Evolutionary conservation across 306 rosid species (phyloP), one percentile per base, ranked within the genome.

Genomic region (Mimosa bimucronata): DNA sequence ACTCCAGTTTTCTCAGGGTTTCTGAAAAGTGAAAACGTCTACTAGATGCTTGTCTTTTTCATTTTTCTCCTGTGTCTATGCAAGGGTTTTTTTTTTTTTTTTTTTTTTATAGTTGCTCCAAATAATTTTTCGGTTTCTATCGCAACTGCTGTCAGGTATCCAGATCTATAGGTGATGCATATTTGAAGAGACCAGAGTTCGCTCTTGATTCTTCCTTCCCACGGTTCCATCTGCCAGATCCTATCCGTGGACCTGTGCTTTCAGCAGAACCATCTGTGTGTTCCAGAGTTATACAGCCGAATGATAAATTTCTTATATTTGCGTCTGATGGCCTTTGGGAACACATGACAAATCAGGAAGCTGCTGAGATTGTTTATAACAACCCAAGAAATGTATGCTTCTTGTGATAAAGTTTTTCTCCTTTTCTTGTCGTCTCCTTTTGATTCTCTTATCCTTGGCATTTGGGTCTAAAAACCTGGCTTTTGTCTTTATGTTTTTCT

Each of bases 271-370:
- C 97, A 75, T 88, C 97, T 23, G 2, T 92, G 53, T 84, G 76
- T 76, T 75, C 91, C 52, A 87, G 91, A 89, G 89, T 84, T 75
- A 77, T 92, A 78, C 88, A 81, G 69, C 89, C 89, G 16, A 85
- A 81, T 28, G 97, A 94, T 79, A 88, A 86, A 30, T 94, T 92
- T 76, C 30, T 94, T 31, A 92, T 94, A 75, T 94, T 92, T 82
- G 98, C 98, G 71, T 94, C 98, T 13, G 97, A 92, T 25, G 97
- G 98, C 7, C 97, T 94, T 38, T 94, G 98, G 98, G 98, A 90
- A 38, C 97, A 90, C 71, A 19, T 94, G 76, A 85, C 97, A 55
- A 92, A 87, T 75, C 91, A 92, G 83, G 90, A 87, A 85, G 98
- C 97, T 77, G 97, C 55, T 48, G 91, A 92, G 80, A 89, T 94